Base-by-base conservation (phyloP, 106 monocot species). In the Allium sativum region DNA sequence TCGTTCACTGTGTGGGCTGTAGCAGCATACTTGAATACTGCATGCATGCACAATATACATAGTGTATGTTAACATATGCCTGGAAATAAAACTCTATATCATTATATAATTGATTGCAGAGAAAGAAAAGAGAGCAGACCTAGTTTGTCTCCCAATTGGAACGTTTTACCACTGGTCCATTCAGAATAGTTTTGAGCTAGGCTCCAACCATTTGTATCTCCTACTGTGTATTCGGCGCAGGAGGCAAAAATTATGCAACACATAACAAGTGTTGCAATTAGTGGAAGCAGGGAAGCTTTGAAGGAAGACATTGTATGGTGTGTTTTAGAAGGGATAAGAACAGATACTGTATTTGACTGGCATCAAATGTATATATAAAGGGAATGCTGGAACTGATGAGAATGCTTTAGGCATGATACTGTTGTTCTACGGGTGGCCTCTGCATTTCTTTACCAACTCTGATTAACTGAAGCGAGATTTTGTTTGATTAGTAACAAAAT, bases 91-190 rank as follows among this genome's bases (percentile, higher is more conserved):
- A 31, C 31, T 31, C n/a, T n/a, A n/a, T 48, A 7, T 48, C 7
- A 48, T 48, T 48, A 12, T 7, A 50, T 11, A 9, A 9, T 50
- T 12, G 7, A 50, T 31, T 31, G 31, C 31, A 31, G 31, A 31
- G 31, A 50, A 50, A 50, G n/a, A 50, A 50, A 50, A 1, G 10
- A 7, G n/a, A 44, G 44, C 60, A 66, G 50, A 79, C 79, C 57
- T 7, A 79, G 70, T 7, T 46, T 69, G 45, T 79, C 79, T 5
- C 79, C 79, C 20, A 53, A 50, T 12, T 7, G 16, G 12, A 74
- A 70, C 13, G 46, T 52, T 21, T 79, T 65, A 6, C 47, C 12
- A 44, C 61, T 0, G 0, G 70, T 12, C 79, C 79, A 79, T 7
- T 16, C 52, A 44, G 62, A 9, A 61, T 69, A 41, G 61, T 56